Evolutionary conservation across 768 basidiomycete species (phyloP).

Genomic region (Lactarius trivialis): DNA sequence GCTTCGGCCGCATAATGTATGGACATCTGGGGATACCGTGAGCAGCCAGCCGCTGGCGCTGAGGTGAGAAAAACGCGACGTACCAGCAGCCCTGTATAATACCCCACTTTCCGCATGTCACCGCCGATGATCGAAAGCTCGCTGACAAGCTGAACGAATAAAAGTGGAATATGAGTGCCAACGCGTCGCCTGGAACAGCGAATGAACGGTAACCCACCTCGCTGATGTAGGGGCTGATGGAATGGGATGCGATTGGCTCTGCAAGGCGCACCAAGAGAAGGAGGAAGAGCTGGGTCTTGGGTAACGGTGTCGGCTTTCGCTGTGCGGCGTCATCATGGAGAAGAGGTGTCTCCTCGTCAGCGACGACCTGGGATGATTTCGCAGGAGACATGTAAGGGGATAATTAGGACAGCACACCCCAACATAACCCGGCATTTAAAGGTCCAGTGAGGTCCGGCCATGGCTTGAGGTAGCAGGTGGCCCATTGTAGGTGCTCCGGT

Average conservation of each 20-base stretch:
- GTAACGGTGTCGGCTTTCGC: slow-evolving; percentile 9
- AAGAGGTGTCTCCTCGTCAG: slow-evolving; percentile 13
- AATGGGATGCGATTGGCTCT: slow-evolving; percentile 8
- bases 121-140: slow-evolving; percentile 39
- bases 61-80: slow-evolving; percentile 22
- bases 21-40: slow-evolving; percentile 34
- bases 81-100: slow-evolving; percentile 45
- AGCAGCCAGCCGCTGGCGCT: neutral
- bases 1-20: slow-evolving; percentile 44
- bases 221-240: slow-evolving; percentile 47
- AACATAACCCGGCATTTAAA: neutral
- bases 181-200: no score
- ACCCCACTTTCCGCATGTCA: slow-evolving; percentile 41
- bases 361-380: neutral
- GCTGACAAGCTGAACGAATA: slow-evolving; percentile 33
- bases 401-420: neutral
- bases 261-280: slow-evolving; percentile 8
- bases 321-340: neutral
- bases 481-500: neutral
- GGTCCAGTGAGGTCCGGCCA: neutral
- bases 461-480: neutral
- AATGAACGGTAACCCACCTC: slow-evolving; percentile 30
- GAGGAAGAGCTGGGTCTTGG: slow-evolving; percentile 5
- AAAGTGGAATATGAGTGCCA: neutral
- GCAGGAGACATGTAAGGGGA: neutral